Evolutionary conservation across 192 early-diverging fungal genomes (phyloP).

Genomic region (Coemansia furcata): DNA sequence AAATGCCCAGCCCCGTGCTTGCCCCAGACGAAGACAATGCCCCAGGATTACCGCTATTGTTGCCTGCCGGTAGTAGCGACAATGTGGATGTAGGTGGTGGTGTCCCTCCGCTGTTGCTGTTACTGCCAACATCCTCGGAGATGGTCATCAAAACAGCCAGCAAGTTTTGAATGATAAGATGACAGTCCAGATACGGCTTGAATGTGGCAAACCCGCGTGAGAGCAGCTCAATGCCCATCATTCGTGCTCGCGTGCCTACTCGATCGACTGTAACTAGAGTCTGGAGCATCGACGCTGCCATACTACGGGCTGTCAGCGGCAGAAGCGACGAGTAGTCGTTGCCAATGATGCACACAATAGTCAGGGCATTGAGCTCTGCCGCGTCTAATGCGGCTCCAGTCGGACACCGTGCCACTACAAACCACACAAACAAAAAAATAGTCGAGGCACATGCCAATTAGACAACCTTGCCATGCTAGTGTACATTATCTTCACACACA

Average conservation of each 20-base stretch:
- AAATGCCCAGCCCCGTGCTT: conserved; percentile 11
- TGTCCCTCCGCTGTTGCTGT: background rate
- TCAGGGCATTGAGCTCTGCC: conserved; percentile 42
- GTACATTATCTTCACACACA: background rate
- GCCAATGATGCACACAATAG: conserved; percentile 49
- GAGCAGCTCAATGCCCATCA: conserved; percentile 46
- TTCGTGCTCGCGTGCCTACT: conserved; percentile 14
- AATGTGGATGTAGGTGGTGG: background rate
- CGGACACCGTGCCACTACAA: conserved; percentile 42
- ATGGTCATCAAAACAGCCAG: conserved; percentile 29
- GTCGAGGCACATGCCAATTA: background rate
- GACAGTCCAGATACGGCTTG: conserved; percentile 47
- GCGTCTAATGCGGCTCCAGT: conserved; percentile 24
- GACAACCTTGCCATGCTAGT: conserved; percentile 2
- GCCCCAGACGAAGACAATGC: conserved; percentile 5
- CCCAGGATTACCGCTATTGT: background rate
- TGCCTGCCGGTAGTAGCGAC: background rate
- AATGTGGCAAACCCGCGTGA: conserved; percentile 45
- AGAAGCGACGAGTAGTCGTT: conserved; percentile 44
- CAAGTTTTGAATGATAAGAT: conserved; percentile 29
- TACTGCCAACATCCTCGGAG: conserved; percentile 16
- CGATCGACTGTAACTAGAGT: conserved; percentile 20
- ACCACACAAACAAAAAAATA: background rate
- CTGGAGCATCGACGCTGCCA: conserved; percentile 48
- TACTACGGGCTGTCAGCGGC: conserved; percentile 47